Evolutionary conservation across 2,329 filamentous ascomycete genomes (phyloP).

Genomic region (Elsinoe batatas): DNA sequence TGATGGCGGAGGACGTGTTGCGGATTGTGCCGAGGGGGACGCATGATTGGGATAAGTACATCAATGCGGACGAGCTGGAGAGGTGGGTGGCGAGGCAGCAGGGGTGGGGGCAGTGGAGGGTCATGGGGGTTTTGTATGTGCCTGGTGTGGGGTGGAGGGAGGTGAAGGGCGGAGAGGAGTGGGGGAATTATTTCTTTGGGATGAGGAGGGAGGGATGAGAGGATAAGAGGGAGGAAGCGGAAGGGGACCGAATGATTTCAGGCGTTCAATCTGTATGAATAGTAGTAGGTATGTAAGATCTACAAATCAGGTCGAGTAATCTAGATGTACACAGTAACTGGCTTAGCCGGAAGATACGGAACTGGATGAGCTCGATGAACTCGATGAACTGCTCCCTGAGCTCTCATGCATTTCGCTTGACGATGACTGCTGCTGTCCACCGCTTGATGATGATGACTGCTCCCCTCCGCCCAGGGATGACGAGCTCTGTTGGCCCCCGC

Average conservation of each 20-base stretch:
- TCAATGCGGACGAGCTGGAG: slow-evolving; percentile 70
- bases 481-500: neutral
- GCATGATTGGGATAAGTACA: slow-evolving; percentile 94
- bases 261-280: too few species aligned
- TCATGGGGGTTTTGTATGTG: slow-evolving; percentile 80
- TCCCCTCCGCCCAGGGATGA: neutral
- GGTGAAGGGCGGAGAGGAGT: slow-evolving; percentile 67
- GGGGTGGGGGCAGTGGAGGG: slow-evolving; percentile 52
- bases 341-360: neutral
- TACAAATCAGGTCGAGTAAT: too few species aligned
- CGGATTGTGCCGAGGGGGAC: slow-evolving; percentile 85
- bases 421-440: slow-evolving; percentile 1
- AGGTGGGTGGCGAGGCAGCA: slow-evolving; percentile 35
- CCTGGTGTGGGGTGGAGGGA: slow-evolving; percentile 85
- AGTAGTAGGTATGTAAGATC: too few species aligned
- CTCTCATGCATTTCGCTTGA: neutral
- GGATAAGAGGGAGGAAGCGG: neutral
- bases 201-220: slow-evolving; percentile 48
- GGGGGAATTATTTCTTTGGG: slow-evolving; percentile 95
- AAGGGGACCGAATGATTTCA: too few species aligned
- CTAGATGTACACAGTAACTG: too few species aligned
- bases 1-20: slow-evolving; percentile 80
- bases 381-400: neutral
- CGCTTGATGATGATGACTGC: neutral
- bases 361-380: neutral